Conservation (phyloP, 495 filamentous ascomycete species). For the Penicillium dipodomyicola region DNA sequence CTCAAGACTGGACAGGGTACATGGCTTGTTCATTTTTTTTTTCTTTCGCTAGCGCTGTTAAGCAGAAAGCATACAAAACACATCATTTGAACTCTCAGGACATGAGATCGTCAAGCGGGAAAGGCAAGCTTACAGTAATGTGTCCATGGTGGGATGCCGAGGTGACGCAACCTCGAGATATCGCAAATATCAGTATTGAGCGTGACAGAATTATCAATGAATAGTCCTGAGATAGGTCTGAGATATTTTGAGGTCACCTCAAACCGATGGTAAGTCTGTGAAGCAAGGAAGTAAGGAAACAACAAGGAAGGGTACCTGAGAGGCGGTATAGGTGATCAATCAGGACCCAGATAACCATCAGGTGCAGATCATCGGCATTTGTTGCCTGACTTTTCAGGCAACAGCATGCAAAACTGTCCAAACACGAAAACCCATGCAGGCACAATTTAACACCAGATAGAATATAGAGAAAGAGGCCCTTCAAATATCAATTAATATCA, state of each 20-base stretch:
- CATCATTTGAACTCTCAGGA: background rate
- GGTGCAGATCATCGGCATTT: constrained; percentile 10
- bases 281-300: constrained; percentile 2
- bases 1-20: constrained; percentile 18
- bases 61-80: background rate
- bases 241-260: background rate
- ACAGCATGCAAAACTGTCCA: background rate
- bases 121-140: constrained; percentile 62
- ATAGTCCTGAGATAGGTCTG: background rate
- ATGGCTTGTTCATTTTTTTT: background rate
- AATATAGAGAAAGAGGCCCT: background rate
- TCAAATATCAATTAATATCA: background rate
- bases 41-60: background rate
- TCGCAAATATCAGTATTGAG: background rate
- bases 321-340: constrained; percentile 25
- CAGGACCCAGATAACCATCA: constrained; percentile 20
- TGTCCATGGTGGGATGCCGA: constrained; percentile 60
- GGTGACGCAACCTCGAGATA: constrained; percentile 5
- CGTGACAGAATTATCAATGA: background rate
- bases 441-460: background rate
- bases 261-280: background rate
- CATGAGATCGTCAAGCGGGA: background rate
- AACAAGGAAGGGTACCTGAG: constrained; percentile 1
- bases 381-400: constrained; percentile 1
- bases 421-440: background rate